phyloP scores from a whole-genome alignment of 2,329 filamentous ascomycete species.

The Ceratocystis eucalypticola region DNA sequence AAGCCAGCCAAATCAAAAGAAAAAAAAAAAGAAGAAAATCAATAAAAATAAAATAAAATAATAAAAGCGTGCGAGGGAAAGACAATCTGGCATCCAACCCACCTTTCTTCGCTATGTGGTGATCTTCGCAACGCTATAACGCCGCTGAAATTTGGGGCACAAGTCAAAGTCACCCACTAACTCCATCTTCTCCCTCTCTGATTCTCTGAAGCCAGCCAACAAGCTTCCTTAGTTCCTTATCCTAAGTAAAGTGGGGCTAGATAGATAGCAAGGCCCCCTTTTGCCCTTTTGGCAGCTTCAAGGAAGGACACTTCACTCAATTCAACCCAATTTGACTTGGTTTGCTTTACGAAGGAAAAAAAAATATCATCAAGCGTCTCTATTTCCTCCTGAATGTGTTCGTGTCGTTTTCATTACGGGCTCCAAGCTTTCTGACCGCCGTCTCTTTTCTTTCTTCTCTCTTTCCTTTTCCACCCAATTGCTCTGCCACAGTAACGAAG shows the following conservation, averaged over 20 bases:
- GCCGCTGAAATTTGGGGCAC: not conserved
- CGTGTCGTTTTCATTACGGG: constrained; percentile 14
- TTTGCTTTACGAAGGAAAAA: not conserved
- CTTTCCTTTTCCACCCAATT: not conserved
- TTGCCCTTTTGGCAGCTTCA: constrained; percentile 12
- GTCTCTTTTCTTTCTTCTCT: constrained; percentile 9
- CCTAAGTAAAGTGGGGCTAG: constrained; percentile 10
- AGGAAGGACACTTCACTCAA: constrained; percentile 16
- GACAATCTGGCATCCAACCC: not conserved
- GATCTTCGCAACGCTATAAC: not conserved
- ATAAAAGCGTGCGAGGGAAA: too few species aligned
- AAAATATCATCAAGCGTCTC: constrained; percentile 12
- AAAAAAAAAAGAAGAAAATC: too few species aligned
- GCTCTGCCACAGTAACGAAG: constrained; percentile 7
- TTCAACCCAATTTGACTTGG: constrained; percentile 9
- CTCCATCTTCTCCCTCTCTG: not conserved
- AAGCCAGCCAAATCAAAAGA: not conserved
- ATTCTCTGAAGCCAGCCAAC: not conserved
- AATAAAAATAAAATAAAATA: too few species aligned
- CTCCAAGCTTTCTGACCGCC: constrained; percentile 11
- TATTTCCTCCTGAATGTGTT: constrained; percentile 16
- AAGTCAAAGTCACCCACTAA: not conserved
- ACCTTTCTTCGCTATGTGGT: not conserved
- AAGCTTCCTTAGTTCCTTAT: not conserved
- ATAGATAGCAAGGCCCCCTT: constrained; percentile 10